Evolutionary conservation across 1,284 basidiomycete species (phyloP).

Genomic region (Ganoderma resinaceum): DNA sequence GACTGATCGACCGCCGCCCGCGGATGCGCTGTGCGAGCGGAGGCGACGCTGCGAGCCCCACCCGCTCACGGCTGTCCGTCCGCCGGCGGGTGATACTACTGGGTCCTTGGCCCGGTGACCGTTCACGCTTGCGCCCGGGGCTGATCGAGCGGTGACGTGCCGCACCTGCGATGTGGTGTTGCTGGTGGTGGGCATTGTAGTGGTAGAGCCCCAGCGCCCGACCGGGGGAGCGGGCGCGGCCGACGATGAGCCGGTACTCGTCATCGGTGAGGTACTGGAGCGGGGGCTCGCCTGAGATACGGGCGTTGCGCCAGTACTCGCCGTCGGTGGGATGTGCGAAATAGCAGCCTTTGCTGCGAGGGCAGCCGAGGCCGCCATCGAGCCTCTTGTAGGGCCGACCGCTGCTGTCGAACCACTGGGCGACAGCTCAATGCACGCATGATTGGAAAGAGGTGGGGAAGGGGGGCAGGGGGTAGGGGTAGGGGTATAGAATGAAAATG

Average conservation of each 20-base stretch:
- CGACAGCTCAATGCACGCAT: constrained; percentile 11
- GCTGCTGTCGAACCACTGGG: constrained; percentile 29
- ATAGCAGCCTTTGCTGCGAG: constrained; percentile 21
- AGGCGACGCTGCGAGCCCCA: neutral
- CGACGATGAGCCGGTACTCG: constrained; percentile 26
- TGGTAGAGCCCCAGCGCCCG: constrained; percentile 4
- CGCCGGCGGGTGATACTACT: constrained; percentile 15
- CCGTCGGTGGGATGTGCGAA: constrained; percentile 29
- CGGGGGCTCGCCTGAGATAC: constrained; percentile 26
- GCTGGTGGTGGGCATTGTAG: neutral
- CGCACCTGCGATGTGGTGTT: constrained; percentile 14
- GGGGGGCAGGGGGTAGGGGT: neutral
- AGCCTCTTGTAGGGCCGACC: constrained; percentile 27
- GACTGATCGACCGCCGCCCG: constrained; percentile 9
- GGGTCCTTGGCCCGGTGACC: neutral
- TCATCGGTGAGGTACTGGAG: constrained; percentile 29
- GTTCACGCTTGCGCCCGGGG: constrained; percentile 18
- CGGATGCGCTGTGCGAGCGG: constrained; percentile 16
- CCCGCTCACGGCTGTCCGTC: constrained; percentile 25
- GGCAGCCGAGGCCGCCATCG: constrained; percentile 27
- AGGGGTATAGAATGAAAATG: neutral
- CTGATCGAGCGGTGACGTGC: constrained; percentile 20
- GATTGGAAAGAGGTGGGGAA: neutral
- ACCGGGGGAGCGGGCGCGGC: constrained; percentile 24
- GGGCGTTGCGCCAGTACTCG: constrained; percentile 23